A percentile compares a stretch with the other conserved stretches of the same genome.
These are phyloP conservation scores for Gastrolobium villosum DNA, from an alignment of 306 rosid genomes.

Conservation along the genomic window DNA sequence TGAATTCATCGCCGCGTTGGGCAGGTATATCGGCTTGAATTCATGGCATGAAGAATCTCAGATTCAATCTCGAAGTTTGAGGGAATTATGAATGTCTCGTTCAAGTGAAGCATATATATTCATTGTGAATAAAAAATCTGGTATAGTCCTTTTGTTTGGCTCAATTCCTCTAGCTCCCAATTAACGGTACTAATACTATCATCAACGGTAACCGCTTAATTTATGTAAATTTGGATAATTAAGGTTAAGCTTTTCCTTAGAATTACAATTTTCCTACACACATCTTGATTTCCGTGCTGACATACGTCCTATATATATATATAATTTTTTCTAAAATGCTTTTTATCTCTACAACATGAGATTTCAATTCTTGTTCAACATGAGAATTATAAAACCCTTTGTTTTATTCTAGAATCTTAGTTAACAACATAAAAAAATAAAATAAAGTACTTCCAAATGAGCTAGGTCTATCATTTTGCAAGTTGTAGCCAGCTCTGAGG, in stretches of 20 bases:
- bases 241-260: conserved; percentile 12
- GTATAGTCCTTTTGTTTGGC: neutral
- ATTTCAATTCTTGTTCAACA: too few species aligned
- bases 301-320: too few species aligned
- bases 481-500: neutral
- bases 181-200: neutral
- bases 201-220: neutral
- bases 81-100: conserved; percentile 22
- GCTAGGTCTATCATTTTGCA: neutral
- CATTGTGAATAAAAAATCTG: conserved; percentile 3
- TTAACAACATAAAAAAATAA: neutral
- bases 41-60: conserved; percentile 14
- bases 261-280: too few species aligned
- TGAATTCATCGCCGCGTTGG: conserved; percentile 33
- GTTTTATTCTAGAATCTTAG: conserved; percentile 8
- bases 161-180: neutral
- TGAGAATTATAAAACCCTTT: too few species aligned
- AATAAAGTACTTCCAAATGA: neutral
- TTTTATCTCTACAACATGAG: too few species aligned
- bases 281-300: too few species aligned
- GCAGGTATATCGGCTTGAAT: conserved; percentile 26
- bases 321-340: too few species aligned
- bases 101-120: conserved; percentile 30
- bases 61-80: conserved; percentile 14
- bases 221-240: neutral